These are phyloP conservation scores for Poterioochromonas sp. DNA, from an alignment of 352 stramenopile genomes.

Conservation along the genomic window DNA sequence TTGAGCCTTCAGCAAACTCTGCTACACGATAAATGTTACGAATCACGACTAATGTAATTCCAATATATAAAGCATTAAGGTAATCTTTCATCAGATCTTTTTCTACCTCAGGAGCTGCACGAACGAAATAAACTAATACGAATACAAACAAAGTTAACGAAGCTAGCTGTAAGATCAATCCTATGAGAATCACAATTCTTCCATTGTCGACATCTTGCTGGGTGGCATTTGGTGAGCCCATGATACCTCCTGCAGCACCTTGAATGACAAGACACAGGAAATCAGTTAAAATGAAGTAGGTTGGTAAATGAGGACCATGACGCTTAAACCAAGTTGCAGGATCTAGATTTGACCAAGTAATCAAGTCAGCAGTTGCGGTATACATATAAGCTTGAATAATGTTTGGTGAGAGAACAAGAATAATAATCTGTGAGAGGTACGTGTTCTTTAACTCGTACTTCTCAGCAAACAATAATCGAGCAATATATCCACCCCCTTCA, in stretches of 20 bases:
- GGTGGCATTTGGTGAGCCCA: neutral
- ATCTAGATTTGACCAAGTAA: neutral
- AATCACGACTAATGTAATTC: neutral
- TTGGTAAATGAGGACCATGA: neutral
- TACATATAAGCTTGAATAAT: neutral
- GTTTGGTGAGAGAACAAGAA: neutral
- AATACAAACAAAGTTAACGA: neutral
- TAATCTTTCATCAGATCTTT: neutral
- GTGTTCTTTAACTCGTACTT: neutral
- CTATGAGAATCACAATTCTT: neutral
- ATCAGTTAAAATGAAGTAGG: neutral
- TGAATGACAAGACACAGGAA: neutral
- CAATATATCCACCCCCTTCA: neutral
- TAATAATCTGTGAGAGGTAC: neutral
- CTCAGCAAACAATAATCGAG: neutral
- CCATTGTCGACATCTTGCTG: neutral
- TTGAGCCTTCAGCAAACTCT: neutral
- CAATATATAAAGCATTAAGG: neutral
- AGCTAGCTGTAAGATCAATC: neutral
- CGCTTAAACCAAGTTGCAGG: neutral
- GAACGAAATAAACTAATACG: neutral
- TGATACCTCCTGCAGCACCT: neutral
- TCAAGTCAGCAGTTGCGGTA: neutral
- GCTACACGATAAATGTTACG: neutral
- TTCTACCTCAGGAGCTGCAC: neutral